A percentile compares a stretch with the other conserved stretches of the same genome.
Conservation (phyloP, 768 basidiomycete species). For the Pleurotus ostreatus region DNA sequence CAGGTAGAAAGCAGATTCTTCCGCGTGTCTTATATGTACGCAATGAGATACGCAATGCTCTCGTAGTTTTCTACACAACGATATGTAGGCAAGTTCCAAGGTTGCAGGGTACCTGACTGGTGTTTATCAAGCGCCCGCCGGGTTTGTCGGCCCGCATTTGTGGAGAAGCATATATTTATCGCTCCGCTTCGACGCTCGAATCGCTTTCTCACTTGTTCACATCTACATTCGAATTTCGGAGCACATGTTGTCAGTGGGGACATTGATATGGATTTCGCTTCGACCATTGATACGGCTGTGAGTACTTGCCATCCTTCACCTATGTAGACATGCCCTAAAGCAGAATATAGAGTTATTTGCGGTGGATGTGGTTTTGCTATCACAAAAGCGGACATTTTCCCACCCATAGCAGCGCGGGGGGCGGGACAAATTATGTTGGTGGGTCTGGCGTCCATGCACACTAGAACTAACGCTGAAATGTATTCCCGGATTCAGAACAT, state of each 20-base stretch:
- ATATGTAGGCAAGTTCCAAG: no score
- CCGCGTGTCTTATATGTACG: no score
- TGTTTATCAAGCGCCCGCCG: background rate
- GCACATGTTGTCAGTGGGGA: constrained; percentile 31
- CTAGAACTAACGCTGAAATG: background rate
- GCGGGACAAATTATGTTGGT: constrained; percentile 61
- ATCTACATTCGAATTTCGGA: background rate
- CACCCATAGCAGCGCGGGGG: constrained; percentile 52
- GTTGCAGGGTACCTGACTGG: background rate
- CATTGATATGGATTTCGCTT: constrained; percentile 60
- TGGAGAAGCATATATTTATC: no score
- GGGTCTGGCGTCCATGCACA: background rate
- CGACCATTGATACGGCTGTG: constrained; percentile 59
- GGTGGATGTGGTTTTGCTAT: constrained; percentile 52
- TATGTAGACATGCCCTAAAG: background rate
- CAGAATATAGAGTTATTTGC: constrained; percentile 42
- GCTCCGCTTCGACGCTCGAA: no score
- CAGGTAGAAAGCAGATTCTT: no score
- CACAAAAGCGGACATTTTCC: constrained; percentile 59
- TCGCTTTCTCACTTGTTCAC: background rate
- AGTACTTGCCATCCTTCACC: constrained; percentile 16
- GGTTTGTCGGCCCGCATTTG: background rate
- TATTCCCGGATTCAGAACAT: constrained; percentile 36
- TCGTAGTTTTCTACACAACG: no score
- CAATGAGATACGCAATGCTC: no score